phyloP scores from a whole-genome alignment of 2,329 filamentous ascomycete genomes.

The Talaromyces amestolkiae region DNA sequence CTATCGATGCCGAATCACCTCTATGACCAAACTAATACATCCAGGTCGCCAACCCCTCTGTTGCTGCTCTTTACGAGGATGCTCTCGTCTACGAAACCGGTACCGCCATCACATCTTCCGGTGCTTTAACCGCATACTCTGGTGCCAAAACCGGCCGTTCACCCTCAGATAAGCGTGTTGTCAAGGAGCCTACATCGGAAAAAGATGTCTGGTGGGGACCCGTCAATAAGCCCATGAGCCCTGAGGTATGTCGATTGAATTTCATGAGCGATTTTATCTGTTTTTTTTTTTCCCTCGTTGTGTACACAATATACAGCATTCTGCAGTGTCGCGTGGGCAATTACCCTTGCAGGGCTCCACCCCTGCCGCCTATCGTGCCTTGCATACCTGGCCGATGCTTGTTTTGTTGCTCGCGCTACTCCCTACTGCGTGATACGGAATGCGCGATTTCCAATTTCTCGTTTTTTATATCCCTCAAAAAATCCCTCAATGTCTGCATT shows the following conservation, averaged over 20 bases:
- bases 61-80: constrained; percentile 97
- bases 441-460: constrained; percentile 17
- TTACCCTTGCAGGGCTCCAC: constrained; percentile 21
- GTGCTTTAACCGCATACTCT: constrained; percentile 94
- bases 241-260: constrained; percentile 69
- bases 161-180: constrained; percentile 94
- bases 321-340: constrained; percentile 22
- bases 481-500: not conserved
- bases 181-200: constrained; percentile 84
- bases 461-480: not conserved
- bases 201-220: constrained; percentile 98
- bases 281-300: constrained; percentile 4
- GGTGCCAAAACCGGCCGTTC: constrained; percentile 97
- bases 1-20: not conserved
- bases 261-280: constrained; percentile 17
- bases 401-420: constrained; percentile 19
- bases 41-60: constrained; percentile 83
- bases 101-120: constrained; percentile 92
- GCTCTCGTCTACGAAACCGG: constrained; percentile 96
- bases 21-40: not conserved
- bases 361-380: constrained; percentile 12
- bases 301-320: not conserved
- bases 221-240: constrained; percentile 97
- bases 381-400: constrained; percentile 24
- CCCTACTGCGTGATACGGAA: constrained; percentile 2